Conservation (phyloP, 371 early-diverging fungal genomes). For the Mortierella sp. region DNA sequence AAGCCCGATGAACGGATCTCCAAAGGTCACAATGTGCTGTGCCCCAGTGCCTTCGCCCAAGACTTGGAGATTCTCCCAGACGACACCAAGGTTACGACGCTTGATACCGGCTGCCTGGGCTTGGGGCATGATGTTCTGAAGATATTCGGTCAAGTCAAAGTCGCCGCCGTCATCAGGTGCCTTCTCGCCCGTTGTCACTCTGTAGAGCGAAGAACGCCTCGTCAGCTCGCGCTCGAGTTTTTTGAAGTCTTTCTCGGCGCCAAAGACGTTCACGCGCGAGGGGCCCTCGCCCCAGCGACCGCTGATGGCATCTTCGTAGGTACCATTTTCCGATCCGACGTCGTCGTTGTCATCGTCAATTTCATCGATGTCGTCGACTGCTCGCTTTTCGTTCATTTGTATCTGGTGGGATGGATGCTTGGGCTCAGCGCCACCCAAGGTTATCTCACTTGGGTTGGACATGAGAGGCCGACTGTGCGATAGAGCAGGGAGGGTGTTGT, state of each 20-base stretch:
- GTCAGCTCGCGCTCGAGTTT: conserved; percentile 30
- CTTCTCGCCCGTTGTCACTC: conserved; percentile 18
- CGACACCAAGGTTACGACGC: conserved; percentile 60
- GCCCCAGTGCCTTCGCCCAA: conserved; percentile 40
- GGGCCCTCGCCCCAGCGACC: conserved; percentile 53
- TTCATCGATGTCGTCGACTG: conserved; percentile 15
- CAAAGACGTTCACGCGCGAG: conserved; percentile 31
- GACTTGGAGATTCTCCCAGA: conserved; percentile 49
- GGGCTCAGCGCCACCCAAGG: conserved; percentile 20
- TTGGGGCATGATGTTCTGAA: conserved; percentile 14
- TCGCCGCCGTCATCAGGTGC: too few species aligned
- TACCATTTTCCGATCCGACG: conserved; percentile 20
- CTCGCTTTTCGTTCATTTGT: conserved; percentile 13
- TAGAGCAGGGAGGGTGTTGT: not conserved
- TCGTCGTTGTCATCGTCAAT: conserved; percentile 3
- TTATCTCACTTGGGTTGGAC: conserved; percentile 39
- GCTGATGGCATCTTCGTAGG: conserved; percentile 27
- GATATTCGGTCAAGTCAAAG: conserved; percentile 26
- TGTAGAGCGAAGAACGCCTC: not conserved
- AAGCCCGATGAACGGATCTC: conserved; percentile 37
- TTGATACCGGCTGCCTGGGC: conserved; percentile 50
- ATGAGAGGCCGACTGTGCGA: conserved; percentile 3
- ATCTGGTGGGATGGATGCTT: too few species aligned
- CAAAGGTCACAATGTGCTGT: conserved; percentile 29
- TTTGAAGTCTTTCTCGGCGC: conserved; percentile 33